These are phyloP conservation scores for Globisporangium viniferum DNA, from an alignment of 352 stramenopile species.

Conservation along the genomic window DNA sequence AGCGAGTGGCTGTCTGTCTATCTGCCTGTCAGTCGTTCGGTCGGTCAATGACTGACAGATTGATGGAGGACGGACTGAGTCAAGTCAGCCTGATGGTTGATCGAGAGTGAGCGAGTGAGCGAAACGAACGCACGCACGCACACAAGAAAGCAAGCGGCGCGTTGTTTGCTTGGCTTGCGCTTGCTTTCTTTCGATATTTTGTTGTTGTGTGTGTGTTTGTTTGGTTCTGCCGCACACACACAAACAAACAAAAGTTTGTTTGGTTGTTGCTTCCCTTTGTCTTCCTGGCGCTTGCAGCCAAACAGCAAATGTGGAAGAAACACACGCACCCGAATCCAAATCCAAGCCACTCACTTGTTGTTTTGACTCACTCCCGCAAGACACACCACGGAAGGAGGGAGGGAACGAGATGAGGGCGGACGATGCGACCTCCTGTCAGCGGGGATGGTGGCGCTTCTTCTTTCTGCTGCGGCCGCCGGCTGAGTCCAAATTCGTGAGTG, in stretches of 20 bases:
- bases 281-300: background rate
- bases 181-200: constrained; percentile 13
- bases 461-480: background rate
- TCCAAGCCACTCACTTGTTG: background rate
- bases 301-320: constrained; percentile 6
- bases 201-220: background rate
- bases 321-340: background rate
- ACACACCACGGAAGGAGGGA: background rate
- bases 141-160: background rate
- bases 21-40: background rate
- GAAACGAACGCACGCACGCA: background rate
- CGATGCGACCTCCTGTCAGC: background rate
- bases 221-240: background rate
- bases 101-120: background rate
- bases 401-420: background rate
- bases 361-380: background rate
- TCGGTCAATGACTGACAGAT: too few relatives aligned
- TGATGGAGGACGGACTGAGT: background rate
- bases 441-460: background rate
- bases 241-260: background rate
- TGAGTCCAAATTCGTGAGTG: background rate
- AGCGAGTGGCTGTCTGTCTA: too few relatives aligned
- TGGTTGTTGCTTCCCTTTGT: background rate
- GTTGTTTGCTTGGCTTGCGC: background rate
- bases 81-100: background rate